Evolutionary conservation across 257 asterid genomes (phyloP).

Genomic region (Coffea eugenioides): DNA sequence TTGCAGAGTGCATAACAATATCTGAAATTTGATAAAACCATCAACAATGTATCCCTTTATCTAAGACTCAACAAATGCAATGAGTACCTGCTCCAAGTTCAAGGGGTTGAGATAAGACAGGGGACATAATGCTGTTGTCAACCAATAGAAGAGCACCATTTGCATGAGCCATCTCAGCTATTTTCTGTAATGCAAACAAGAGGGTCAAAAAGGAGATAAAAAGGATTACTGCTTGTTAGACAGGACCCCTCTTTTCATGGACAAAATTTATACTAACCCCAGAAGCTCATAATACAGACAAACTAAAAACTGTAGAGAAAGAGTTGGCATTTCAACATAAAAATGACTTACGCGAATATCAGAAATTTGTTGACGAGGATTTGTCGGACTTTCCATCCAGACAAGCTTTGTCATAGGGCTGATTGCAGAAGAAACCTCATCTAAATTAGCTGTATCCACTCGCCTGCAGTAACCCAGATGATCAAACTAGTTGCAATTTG

Average conservation of each 20-base stretch:
- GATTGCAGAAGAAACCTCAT: slow-evolving; percentile 69
- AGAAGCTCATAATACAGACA: slow-evolving; percentile 6
- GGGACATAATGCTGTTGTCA: slow-evolving; percentile 97
- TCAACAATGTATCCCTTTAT: slow-evolving; percentile 5
- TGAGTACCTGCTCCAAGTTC: slow-evolving; percentile 86
- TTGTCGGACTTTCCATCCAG: slow-evolving; percentile 98
- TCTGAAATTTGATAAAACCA: slow-evolving; percentile 48
- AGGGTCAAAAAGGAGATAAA: background rate
- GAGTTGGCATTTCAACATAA: slow-evolving; percentile 5
- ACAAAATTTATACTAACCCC: background rate
- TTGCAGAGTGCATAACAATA: slow-evolving; percentile 89
- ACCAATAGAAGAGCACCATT: slow-evolving; percentile 83
- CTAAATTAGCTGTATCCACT: slow-evolving; percentile 73
- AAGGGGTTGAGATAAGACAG: slow-evolving; percentile 76
- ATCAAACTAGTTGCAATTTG: slow-evolving; percentile 12
- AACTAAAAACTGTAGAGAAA: background rate
- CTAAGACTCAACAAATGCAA: background rate
- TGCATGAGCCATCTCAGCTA: slow-evolving; percentile 81
- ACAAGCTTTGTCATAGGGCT: slow-evolving; percentile 76
- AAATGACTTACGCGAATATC: slow-evolving; percentile 65
- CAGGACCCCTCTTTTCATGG: background rate
- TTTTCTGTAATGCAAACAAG: slow-evolving; percentile 49
- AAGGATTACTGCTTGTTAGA: background rate
- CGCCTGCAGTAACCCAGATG: slow-evolving; percentile 50
- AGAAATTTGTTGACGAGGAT: slow-evolving; percentile 90